Base-by-base conservation (phyloP, 139 green algal species). In the Diplosphaera chodatii region DNA sequence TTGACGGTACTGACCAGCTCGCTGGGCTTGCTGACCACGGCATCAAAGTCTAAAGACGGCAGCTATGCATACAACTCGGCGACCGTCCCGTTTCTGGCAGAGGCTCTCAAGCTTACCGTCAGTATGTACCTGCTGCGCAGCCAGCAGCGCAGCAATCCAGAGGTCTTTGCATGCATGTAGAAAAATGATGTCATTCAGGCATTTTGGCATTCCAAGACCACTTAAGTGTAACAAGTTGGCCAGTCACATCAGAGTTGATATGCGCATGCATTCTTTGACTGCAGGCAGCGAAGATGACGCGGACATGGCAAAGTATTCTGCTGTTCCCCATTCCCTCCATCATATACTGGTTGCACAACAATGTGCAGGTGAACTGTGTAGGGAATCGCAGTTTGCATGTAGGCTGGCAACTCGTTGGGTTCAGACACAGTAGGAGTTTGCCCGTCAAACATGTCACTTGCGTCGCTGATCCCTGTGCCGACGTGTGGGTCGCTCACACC, bases 261-360 rank as follows among this genome's bases (percentile, higher is more conserved):
- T 13, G 32, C n/a, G n/a, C n/a, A n/a, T n/a, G n/a, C n/a, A n/a
- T n/a, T n/a, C n/a, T n/a, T n/a, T 48, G 37, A 21, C 55, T 18
- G 23, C 27, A 65, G 59, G 28, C 29, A 25, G 64, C 74, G 18
- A 66, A 73, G 28, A 75, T 84, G 22, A 87, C 80, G 8, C 66
- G 22, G 0, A 69, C 71, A 13, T 68, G 30, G 74, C 20, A 40
- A 10, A 79, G 27, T 21, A 62, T 86, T 0, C 21, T 37, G 20
- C 77, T 88, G 4, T 90, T 84, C 71, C 76, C 75, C 20, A 80
- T 90, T 20, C 84, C 84, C n/a, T 85, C 81, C 31, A 64, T 90
- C 63, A 84, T 91, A 29, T 91, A 91, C 72, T 80, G 86, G 69
- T 28, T 88, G 10, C 78, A 87, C 75, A 91, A 91, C 75, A 91